Evolutionary conservation across 495 filamentous ascomycete genomes (phyloP).

Genomic region (Penicillium pulvis): DNA sequence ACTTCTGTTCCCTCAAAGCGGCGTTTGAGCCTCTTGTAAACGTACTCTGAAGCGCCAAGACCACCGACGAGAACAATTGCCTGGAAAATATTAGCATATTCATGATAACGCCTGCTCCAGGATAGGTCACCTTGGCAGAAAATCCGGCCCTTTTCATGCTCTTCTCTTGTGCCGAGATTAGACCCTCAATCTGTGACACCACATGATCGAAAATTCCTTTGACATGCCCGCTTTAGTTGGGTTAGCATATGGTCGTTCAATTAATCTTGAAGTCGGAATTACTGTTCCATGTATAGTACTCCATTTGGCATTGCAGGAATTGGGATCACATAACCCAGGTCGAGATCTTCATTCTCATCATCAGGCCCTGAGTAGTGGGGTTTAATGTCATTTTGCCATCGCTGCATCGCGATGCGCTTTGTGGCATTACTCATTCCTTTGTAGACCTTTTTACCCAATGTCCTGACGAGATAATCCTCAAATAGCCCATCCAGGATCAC

Average conservation of each 20-base stretch:
- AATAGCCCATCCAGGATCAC: conserved; percentile 56
- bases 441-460: conserved; percentile 24
- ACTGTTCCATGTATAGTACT: conserved; percentile 25
- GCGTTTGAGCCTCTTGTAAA: conserved; percentile 56
- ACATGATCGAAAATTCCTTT: conserved; percentile 59
- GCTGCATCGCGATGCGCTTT: background rate
- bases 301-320: conserved; percentile 26
- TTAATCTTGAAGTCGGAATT: background rate
- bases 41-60: conserved; percentile 68
- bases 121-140: conserved; percentile 17
- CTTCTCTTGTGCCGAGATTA: conserved; percentile 61
- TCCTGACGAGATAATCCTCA: conserved; percentile 39
- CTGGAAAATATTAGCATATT: conserved; percentile 12
- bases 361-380: conserved; percentile 12
- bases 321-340: conserved; percentile 17
- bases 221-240: conserved; percentile 36
- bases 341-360: conserved; percentile 6
- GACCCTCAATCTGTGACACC: conserved; percentile 55
- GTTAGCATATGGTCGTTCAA: background rate
- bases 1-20: conserved; percentile 47
- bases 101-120: background rate
- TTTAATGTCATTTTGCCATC: conserved; percentile 35
- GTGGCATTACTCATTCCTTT: conserved; percentile 5
- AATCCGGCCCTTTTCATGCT: conserved; percentile 26
- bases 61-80: conserved; percentile 73